phyloP scores from a whole-genome alignment of 257 asterid species.

The Primulina huaijiensis region DNA sequence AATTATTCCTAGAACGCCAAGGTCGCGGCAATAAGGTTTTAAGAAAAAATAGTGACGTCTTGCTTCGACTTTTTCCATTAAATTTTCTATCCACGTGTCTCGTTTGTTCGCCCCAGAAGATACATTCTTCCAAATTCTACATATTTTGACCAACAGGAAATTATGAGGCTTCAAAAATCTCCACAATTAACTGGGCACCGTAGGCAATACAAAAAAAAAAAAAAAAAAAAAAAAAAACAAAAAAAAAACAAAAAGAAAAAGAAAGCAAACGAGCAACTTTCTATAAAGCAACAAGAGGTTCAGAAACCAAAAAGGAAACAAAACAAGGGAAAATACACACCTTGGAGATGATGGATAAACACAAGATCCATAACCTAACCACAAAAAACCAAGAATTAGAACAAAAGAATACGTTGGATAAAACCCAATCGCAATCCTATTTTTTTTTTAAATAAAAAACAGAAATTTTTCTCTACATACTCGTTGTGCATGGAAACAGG shows the following conservation, averaged over 20 bases:
- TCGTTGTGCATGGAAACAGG: neutral
- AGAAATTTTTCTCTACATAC: neutral
- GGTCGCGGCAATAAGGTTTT: no score
- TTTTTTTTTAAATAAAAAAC: no score
- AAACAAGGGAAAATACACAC: constrained; percentile 29
- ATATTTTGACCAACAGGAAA: no score
- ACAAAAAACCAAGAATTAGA: neutral
- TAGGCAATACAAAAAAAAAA: neutral
- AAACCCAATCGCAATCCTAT: neutral
- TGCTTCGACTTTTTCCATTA: no score
- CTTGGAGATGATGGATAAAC: constrained; percentile 71
- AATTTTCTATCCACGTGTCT: no score
- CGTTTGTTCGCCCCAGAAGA: no score
- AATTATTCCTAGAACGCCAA: no score
- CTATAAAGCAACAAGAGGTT: constrained; percentile 16
- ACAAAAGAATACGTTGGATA: neutral
- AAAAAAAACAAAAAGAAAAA: constrained; percentile 3
- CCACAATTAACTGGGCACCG: constrained; percentile 12
- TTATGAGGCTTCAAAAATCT: neutral
- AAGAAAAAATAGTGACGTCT: no score
- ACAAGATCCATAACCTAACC: constrained; percentile 89
- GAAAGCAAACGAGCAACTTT: constrained; percentile 25
- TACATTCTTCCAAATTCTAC: no score
- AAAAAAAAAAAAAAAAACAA: constrained; percentile 10
- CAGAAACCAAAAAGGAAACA: neutral